phyloP scores from a whole-genome alignment of 169 alveolate genomes.

The Cryptosporidium parvum region DNA sequence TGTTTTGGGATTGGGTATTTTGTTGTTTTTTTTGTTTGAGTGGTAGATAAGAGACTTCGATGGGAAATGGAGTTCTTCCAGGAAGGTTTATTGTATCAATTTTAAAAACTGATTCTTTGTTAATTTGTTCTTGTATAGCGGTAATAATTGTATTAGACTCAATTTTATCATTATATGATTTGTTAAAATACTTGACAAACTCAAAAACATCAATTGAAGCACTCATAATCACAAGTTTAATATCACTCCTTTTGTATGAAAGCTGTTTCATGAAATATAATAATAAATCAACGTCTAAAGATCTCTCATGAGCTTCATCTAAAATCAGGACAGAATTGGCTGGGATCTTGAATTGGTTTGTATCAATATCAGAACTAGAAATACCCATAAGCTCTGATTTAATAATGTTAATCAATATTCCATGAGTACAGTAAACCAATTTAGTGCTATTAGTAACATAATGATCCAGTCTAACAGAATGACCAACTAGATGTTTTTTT shows the following conservation, averaged over 20 bases:
- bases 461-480: conserved; percentile 68
- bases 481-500: conserved; percentile 43
- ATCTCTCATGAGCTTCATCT: conserved; percentile 82
- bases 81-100: conserved; percentile 40
- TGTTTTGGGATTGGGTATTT: not conserved
- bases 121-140: not conserved
- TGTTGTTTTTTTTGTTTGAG: not conserved
- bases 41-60: conserved; percentile 29
- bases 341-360: conserved; percentile 23
- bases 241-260: conserved; percentile 19
- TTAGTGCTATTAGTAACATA: conserved; percentile 44
- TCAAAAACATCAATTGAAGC: conserved; percentile 57
- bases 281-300: conserved; percentile 77
- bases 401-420: conserved; percentile 56
- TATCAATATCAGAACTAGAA: not conserved
- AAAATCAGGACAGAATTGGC: conserved; percentile 70
- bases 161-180: conserved; percentile 1
- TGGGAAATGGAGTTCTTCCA: conserved; percentile 74
- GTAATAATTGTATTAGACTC: not conserved
- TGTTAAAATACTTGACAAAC: conserved; percentile 46
- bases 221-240: conserved; percentile 64
- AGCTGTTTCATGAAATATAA: conserved; percentile 70
- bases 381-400: conserved; percentile 38
- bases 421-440: conserved; percentile 76
- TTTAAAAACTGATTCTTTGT: not conserved